These are phyloP conservation scores for Leccinum boreale DNA, from an alignment of 768 basidiomycete species.

Conservation along the genomic window DNA sequence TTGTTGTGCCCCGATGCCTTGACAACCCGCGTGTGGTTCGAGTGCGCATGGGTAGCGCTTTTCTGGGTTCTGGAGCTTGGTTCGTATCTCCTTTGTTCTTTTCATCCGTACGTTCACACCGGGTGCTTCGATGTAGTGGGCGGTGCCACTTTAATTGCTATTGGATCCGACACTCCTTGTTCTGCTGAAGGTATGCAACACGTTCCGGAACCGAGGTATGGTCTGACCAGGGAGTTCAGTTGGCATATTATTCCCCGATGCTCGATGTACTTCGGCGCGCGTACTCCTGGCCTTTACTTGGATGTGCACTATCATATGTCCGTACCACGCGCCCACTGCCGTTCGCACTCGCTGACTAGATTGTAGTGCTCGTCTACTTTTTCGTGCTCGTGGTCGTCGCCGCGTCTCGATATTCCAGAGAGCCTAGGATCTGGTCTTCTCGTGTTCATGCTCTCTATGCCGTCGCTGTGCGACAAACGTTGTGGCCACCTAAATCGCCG, in stretches of 20 bases:
- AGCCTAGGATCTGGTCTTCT: slow-evolving; percentile 50
- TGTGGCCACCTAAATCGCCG: slow-evolving; percentile 31
- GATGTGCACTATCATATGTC: slow-evolving; percentile 43
- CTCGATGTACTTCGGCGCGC: slow-evolving; percentile 48
- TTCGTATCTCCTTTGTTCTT: slow-evolving; percentile 30
- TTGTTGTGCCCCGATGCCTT: slow-evolving; percentile 48
- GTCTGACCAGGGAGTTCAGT: slow-evolving; percentile 3
- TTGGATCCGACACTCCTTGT: slow-evolving; percentile 38
- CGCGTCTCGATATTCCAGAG: slow-evolving; percentile 40
- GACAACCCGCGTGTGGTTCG: slow-evolving; percentile 68
- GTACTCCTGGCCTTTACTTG: slow-evolving; percentile 62
- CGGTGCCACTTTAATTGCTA: slow-evolving; percentile 46
- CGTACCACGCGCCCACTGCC: slow-evolving; percentile 11
- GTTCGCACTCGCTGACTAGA: slow-evolving; percentile 1
- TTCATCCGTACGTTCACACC: slow-evolving; percentile 5
- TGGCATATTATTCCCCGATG: neutral
- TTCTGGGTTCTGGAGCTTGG: slow-evolving; percentile 61
- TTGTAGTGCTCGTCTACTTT: slow-evolving; percentile 58
- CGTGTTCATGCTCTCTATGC: slow-evolving; percentile 44
- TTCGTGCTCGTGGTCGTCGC: slow-evolving; percentile 44
- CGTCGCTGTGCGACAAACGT: slow-evolving; percentile 25
- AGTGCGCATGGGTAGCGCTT: slow-evolving; percentile 56
- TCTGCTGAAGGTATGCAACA: slow-evolving; percentile 22
- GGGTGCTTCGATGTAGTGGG: slow-evolving; percentile 38
- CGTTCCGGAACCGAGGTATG: neutral